phyloP scores from a whole-genome alignment of 2,329 filamentous ascomycete genomes.

The Taxawa tesnikishii region DNA sequence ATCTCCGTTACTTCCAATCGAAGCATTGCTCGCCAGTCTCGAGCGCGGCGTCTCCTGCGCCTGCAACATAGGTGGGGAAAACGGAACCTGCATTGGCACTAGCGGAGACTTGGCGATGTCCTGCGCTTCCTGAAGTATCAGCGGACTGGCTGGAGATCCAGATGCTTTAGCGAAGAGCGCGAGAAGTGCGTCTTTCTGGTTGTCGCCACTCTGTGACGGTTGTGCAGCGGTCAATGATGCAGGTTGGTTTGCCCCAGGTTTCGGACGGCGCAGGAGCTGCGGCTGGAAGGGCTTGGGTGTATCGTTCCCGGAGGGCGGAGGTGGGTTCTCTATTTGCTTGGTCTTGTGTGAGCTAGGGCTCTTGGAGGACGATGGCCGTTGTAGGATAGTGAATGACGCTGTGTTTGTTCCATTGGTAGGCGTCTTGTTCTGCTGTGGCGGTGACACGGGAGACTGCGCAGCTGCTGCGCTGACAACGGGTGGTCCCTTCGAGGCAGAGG shows the following conservation, averaged over 20 bases:
- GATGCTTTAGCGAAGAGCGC: conserved; percentile 8
- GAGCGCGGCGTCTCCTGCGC: too few relatives aligned
- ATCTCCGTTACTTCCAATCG: conserved; percentile 10
- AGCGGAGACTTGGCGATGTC: too few relatives aligned
- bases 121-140: too few relatives aligned
- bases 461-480: background rate
- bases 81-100: too few relatives aligned
- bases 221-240: too few relatives aligned
- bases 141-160: too few relatives aligned
- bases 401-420: conserved; percentile 2
- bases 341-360: conserved; percentile 8
- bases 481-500: conserved; percentile 3
- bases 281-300: conserved; percentile 14
- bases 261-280: conserved; percentile 17
- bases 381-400: conserved; percentile 10
- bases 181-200: conserved; percentile 8
- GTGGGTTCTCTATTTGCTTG: conserved; percentile 8
- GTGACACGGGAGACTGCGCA: conserved; percentile 4
- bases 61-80: too few relatives aligned
- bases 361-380: conserved; percentile 8
- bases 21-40: conserved; percentile 13
- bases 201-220: too few relatives aligned
- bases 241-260: conserved; percentile 9
- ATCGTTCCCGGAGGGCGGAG: conserved; percentile 11
- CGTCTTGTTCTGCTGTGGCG: conserved; percentile 7